Evolutionary conservation across 345 rosid genomes (phyloP), one percentile per base, ranked within the genome.

Genomic region (Brassica incana): DNA sequence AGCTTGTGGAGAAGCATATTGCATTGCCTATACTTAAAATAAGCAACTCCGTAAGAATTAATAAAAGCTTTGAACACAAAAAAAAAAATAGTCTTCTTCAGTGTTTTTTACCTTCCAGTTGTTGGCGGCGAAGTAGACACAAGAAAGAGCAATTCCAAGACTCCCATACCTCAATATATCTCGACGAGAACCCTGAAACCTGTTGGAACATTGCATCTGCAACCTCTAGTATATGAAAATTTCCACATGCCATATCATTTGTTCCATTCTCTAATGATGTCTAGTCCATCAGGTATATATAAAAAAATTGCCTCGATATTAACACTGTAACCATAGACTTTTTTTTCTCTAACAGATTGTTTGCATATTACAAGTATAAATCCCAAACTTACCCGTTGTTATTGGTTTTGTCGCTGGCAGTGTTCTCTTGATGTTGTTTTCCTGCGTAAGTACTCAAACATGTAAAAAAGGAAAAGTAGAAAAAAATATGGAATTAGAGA

Each of bases 151-250:
- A 81, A 95, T 67, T 6, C 92, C 99, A 79, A 92, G 86, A 83
- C 97, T 92, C 85, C 91, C 97, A 15, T 90, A 92, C 86, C 94
- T 90, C 81, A 95, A 32, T 77, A 95, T 64, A 63, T 95, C 88
- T 75, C 97, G 89, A 80, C 97, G 88, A 79, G 95, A 88, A 83
- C 90, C 94, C 94, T 89, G 95, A 85, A 90, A 91, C 95, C 97
- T 95, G 97, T 85, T 86, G 87, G 90, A 71, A 85, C 86, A 88
- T 92, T 86, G 87, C 85, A 85, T 90, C 93, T 86, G 87, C 88
- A 62, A 78, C 81, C 91, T 90, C 88, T 86, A 80, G 86, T 81
- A 33, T 60, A 75, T 80, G 54, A 80, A 75, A 30, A 8, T 61
- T 62, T 69, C 67, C 38, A 80, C 29, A 75, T 64, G 38, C 62